These are phyloP conservation scores for Phialophora chinensis DNA, from an alignment of 2,329 filamentous ascomycete genomes.

Conservation along the genomic window DNA sequence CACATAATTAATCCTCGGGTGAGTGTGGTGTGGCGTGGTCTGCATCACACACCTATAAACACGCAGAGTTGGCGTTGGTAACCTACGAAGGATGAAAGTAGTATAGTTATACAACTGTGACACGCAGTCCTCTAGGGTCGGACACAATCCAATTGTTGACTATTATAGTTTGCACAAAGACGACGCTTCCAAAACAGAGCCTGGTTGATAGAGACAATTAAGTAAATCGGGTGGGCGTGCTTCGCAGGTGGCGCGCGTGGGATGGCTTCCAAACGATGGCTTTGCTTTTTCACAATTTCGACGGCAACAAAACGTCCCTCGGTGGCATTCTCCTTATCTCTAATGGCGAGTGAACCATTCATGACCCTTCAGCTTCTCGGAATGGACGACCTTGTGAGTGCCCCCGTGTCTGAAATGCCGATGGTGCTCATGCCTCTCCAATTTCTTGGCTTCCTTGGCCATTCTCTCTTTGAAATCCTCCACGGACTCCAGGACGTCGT, in stretches of 20 bases:
- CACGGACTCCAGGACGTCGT: constrained; percentile 50
- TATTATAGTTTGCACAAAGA: not conserved
- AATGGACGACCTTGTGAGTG: constrained; percentile 24
- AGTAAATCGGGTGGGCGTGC: not conserved
- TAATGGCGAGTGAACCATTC: constrained; percentile 36
- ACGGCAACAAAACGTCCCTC: not conserved
- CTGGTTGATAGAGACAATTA: not conserved
- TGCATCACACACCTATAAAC: too few relatives aligned
- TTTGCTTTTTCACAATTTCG: not conserved
- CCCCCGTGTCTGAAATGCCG: constrained; percentile 21
- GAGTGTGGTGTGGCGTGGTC: too few relatives aligned
- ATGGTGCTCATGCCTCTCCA: constrained; percentile 23
- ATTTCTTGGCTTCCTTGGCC: constrained; percentile 35
- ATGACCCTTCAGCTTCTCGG: constrained; percentile 38
- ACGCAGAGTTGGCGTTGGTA: too few relatives aligned
- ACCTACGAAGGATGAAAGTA: not conserved
- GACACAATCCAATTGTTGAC: not conserved
- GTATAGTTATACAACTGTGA: not conserved
- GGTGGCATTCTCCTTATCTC: not conserved
- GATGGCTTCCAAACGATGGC: not conserved
- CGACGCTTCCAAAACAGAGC: not conserved
- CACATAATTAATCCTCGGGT: too few relatives aligned
- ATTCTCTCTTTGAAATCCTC: constrained; percentile 39
- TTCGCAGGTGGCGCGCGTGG: not conserved
- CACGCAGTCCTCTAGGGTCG: not conserved